Percentiles rank a stretch among this genome's conserved stretches.
phyloP scores from a whole-genome alignment of 495 filamentous ascomycete species.

The Zalerion maritima region DNA sequence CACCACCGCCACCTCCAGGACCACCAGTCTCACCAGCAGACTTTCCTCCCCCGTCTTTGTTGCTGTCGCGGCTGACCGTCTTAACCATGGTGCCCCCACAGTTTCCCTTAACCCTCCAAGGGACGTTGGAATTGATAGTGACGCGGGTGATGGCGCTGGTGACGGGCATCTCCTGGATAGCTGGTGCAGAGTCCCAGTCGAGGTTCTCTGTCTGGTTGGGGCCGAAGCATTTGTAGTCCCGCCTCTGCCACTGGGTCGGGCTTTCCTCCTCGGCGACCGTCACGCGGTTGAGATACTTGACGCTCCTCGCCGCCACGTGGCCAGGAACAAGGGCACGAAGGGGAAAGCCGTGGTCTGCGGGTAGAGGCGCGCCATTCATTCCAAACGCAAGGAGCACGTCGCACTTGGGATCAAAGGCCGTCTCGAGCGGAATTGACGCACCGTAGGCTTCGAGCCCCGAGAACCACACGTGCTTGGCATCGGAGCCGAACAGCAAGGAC shows the following conservation, averaged over 20 bases:
- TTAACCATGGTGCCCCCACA: conserved; percentile 8
- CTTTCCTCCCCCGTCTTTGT: not conserved
- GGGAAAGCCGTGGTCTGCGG: conserved; percentile 44
- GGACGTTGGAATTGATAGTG: too few species aligned
- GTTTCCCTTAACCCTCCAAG: too few species aligned
- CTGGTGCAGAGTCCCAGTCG: conserved; percentile 38
- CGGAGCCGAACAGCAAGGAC: too few species aligned
- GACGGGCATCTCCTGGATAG: conserved; percentile 49
- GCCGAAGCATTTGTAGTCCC: conserved; percentile 50
- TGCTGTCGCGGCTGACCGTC: conserved; percentile 5
- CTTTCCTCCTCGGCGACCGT: conserved; percentile 43
- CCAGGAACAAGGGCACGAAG: conserved; percentile 47
- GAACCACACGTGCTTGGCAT: conserved; percentile 39
- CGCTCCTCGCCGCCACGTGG: conserved; percentile 43
- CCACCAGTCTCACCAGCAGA: not conserved
- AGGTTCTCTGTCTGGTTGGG: conserved; percentile 38
- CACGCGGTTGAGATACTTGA: conserved; percentile 53
- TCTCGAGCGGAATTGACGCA: conserved; percentile 41
- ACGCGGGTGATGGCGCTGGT: conserved; percentile 34
- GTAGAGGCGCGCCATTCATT: conserved; percentile 44
- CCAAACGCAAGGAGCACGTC: conserved; percentile 47
- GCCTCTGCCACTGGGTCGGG: conserved; percentile 41
- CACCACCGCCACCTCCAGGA: not conserved
- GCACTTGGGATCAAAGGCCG: conserved; percentile 36
- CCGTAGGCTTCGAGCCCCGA: conserved; percentile 44